A percentile compares a stretch with the other conserved stretches of the same genome.
Conservation (phyloP, 2,329 filamentous ascomycete species). For the Pseudogymnoascus sp. region DNA sequence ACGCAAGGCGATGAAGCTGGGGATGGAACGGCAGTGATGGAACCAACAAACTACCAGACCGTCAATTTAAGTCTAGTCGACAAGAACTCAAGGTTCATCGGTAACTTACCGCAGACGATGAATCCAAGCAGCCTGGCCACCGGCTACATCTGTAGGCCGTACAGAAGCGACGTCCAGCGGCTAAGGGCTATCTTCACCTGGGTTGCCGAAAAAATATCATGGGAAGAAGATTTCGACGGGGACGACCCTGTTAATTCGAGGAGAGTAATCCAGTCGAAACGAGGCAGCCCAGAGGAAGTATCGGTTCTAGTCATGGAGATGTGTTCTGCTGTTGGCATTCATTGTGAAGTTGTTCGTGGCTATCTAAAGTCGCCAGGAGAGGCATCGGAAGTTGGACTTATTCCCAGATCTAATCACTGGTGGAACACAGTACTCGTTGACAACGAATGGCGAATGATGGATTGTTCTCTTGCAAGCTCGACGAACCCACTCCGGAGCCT, state of each 20-base stretch:
- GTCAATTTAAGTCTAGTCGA: constrained; percentile 83
- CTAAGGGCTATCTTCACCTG: constrained; percentile 93
- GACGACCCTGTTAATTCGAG: constrained; percentile 62
- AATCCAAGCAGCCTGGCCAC: constrained; percentile 78
- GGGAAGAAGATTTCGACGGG: constrained; percentile 94
- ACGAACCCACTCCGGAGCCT: constrained; percentile 73
- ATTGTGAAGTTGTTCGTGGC: constrained; percentile 78
- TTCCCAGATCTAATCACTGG: constrained; percentile 89
- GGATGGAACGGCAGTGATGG: constrained; percentile 72
- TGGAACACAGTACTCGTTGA: constrained; percentile 95
- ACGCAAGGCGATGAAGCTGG: constrained; percentile 85
- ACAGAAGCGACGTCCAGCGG: constrained; percentile 87
- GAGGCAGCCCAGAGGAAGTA: constrained; percentile 83
- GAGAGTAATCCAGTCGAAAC: constrained; percentile 73
- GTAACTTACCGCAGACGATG: constrained; percentile 70
- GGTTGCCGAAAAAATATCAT: constrained; percentile 88
- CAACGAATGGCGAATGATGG: constrained; percentile 92
- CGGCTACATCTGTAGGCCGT: constrained; percentile 86
- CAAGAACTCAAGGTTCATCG: constrained; percentile 89
- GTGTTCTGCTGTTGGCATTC: constrained; percentile 82
- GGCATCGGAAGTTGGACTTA: constrained; percentile 66
- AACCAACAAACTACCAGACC: constrained; percentile 71
- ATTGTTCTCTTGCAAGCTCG: constrained; percentile 84
- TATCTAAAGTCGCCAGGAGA: constrained; percentile 90
- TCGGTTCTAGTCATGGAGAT: constrained; percentile 84